phyloP scores from a whole-genome alignment of 768 basidiomycete genomes.

The Macrolepiota fuliginosa region DNA sequence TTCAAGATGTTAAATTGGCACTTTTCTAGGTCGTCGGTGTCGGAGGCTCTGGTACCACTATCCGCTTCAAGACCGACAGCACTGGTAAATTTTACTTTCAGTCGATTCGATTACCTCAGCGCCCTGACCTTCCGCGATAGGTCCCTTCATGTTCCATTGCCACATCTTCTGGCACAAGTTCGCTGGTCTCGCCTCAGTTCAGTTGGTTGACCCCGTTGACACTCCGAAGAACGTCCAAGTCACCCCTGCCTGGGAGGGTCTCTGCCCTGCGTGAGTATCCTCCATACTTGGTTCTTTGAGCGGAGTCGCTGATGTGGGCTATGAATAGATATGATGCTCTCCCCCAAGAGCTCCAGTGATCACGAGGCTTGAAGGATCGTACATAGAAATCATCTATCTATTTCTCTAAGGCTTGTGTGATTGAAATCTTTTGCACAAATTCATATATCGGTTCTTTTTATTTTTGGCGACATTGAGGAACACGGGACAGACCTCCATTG shows the following conservation, averaged over 20 bases:
- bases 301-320: neutral
- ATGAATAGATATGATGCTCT: constrained; percentile 4
- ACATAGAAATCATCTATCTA: neutral
- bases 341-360: neutral
- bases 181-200: constrained; percentile 17
- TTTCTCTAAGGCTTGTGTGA: neutral
- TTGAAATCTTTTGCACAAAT: neutral
- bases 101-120: neutral
- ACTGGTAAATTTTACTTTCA: constrained; percentile 3
- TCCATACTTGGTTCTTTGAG: neutral
- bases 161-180: constrained; percentile 18
- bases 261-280: constrained; percentile 17
- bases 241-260: constrained; percentile 11
- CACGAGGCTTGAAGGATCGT: neutral
- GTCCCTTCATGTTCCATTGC: constrained; percentile 22
- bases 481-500: no score
- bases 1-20: neutral
- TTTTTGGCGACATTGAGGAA: neutral
- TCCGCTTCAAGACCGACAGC: constrained; percentile 22
- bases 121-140: neutral
- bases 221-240: constrained; percentile 5
- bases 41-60: constrained; percentile 16
- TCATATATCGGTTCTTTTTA: no score
- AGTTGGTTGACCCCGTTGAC: constrained; percentile 11
- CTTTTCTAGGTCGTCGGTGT: constrained; percentile 13